Evolutionary conservation across 768 basidiomycete genomes (phyloP).

Genomic region (Mycena filopes): DNA sequence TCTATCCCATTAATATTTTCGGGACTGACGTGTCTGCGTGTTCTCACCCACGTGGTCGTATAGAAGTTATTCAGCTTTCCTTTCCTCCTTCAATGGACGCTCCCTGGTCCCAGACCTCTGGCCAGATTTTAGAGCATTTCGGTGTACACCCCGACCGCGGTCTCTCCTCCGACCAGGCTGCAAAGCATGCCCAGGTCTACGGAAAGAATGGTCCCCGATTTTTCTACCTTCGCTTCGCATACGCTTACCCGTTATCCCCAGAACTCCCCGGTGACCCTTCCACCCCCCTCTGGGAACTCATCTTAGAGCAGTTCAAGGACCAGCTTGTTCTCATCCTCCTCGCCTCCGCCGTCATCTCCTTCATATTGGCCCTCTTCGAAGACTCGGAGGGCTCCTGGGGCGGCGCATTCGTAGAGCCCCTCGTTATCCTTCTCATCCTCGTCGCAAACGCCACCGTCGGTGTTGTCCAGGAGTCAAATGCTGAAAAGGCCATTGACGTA

Average conservation of each 20-base stretch:
- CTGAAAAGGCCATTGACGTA: constrained; percentile 97
- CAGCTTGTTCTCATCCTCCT: constrained; percentile 97
- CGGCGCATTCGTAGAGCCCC: constrained; percentile 94
- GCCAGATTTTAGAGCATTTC: constrained; percentile 80
- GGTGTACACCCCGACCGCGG: constrained; percentile 71
- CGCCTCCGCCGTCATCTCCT: constrained; percentile 92
- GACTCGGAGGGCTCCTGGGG: constrained; percentile 73
- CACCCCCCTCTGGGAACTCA: constrained; percentile 92
- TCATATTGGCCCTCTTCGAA: constrained; percentile 91
- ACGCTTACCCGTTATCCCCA: constrained; percentile 44
- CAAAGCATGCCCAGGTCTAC: constrained; percentile 80
- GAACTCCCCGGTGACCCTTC: constrained; percentile 93
- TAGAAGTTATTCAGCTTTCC: constrained; percentile 21
- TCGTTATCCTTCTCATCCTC: constrained; percentile 95
- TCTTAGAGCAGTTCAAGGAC: constrained; percentile 99
- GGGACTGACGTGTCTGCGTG: constrained; percentile 22
- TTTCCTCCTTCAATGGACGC: constrained; percentile 61
- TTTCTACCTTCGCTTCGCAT: not conserved
- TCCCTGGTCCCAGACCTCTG: constrained; percentile 82
- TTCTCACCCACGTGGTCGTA: constrained; percentile 25
- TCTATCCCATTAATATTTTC: too few species aligned
- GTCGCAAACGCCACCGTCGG: constrained; percentile 98
- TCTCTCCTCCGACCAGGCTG: constrained; percentile 72
- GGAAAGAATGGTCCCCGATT: constrained; percentile 81
- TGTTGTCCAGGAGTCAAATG: constrained; percentile 96